Percentiles rank a stretch among this genome's conserved stretches.
phyloP scores from a whole-genome alignment of 2,329 filamentous ascomycete species.

The Colletotrichum sp. region DNA sequence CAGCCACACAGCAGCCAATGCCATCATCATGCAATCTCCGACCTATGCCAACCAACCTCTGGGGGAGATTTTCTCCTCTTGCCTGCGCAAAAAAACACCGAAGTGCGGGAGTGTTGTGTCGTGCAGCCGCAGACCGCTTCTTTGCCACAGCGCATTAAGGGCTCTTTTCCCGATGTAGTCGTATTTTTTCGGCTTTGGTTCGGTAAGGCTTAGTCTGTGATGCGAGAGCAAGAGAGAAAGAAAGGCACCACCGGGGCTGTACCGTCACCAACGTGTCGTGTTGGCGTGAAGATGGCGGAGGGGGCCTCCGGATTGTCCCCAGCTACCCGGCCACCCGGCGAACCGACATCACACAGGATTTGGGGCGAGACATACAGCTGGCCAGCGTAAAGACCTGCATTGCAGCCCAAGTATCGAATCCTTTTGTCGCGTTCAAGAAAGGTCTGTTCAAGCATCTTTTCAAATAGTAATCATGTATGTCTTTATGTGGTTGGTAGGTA shows the following conservation, averaged over 20 bases:
- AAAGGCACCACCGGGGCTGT: not conserved
- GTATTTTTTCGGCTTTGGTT: not conserved
- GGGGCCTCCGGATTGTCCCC: not conserved
- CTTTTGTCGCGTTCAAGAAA: not conserved
- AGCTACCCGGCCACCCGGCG: not conserved
- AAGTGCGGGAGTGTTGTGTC: not conserved
- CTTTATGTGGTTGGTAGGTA: not conserved
- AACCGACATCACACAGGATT: not conserved
- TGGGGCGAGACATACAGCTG: not conserved
- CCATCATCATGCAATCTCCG: not conserved
- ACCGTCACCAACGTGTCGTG: not conserved
- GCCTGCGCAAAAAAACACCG: not conserved
- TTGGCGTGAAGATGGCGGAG: not conserved
- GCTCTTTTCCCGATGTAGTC: not conserved
- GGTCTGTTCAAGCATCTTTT: not conserved
- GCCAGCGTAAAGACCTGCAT: not conserved
- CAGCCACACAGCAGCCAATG: not conserved
- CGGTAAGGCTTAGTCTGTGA: not conserved
- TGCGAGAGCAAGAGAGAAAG: not conserved
- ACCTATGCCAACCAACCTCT: not conserved
- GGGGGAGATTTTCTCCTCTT: not conserved
- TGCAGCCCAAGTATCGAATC: not conserved
- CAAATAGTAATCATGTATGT: not conserved
- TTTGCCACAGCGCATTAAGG: not conserved
- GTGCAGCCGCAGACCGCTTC: slow-evolving; percentile 11